Evolutionary conservation across 306 rosid genomes (phyloP), one percentile per base, ranked within the genome.

Genomic region (Cotoneaster glaucophyllus): DNA sequence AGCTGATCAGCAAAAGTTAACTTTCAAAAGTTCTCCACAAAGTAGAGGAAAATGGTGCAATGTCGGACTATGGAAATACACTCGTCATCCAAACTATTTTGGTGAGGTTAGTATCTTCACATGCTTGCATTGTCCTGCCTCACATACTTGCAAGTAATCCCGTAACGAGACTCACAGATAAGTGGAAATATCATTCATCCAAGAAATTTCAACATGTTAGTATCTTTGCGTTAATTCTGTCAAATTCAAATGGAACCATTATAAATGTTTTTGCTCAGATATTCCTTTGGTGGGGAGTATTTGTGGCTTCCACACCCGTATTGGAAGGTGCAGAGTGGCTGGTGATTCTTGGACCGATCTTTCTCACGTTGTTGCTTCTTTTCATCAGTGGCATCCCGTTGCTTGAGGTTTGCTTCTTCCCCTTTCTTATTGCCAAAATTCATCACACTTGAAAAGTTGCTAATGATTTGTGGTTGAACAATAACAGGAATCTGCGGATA

Each of bases 51-150:
- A 54, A 84, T 95, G 99, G 99, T 95, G 99, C 85, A 79, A 85
- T 70, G 83, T 75, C 75, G 97, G 99, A 69, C 80, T 92, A 28
- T 95, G 99, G 98, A 86, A 87, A 82, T 88, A 83, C 81, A 70
- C 98, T 64, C 97, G 99, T n/a, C 99, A 95, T 88, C 99, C 99
- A 48, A 92, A 95, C 83, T 95, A 95, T 83, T 90, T 95, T 71
- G 99, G 98, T 5, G 99, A 95, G 93, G 99, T 95, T 71, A 81
- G 97, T 80, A 28, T 21, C 28, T 8, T 11, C 26, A 4, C 4
- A 57, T 57, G 28, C 28, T 71, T 54, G 32, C n/a, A 13, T 17
- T 71, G 62, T 56, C 13, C 13, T 32, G 50, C 75, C 29, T 71
- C 48, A 8, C 45, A 21, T 54, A 28, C 25, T 28, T 70, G 11